Evolutionary conservation across 495 filamentous ascomycete genomes (phyloP).

Genomic region (Hamigera avellanea): DNA sequence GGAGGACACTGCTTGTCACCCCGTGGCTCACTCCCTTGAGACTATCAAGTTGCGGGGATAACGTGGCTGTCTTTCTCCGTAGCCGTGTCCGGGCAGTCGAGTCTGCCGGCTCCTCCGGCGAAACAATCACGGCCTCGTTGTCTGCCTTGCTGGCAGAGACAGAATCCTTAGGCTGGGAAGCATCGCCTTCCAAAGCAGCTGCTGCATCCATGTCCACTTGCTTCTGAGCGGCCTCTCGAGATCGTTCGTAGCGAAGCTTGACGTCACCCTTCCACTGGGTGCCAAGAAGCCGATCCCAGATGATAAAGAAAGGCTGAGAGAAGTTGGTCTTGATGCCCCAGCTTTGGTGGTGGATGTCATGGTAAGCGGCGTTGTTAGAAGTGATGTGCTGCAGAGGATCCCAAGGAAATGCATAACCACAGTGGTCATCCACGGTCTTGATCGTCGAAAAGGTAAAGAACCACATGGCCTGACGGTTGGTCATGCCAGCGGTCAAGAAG

Average conservation of each 20-base stretch:
- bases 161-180: background rate
- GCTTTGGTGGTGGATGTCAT: conserved; percentile 97
- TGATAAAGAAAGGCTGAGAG: conserved; percentile 40
- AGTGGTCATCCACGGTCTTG: conserved; percentile 97
- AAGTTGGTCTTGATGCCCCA: conserved; percentile 80
- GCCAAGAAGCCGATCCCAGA: conserved; percentile 38
- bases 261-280: conserved; percentile 37
- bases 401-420: conserved; percentile 89
- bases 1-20: conserved; percentile 30
- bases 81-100: conserved; percentile 5
- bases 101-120: conserved; percentile 16
- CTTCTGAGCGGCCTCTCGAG: conserved; percentile 29
- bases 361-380: conserved; percentile 87
- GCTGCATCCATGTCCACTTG: conserved; percentile 21
- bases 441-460: conserved; percentile 79
- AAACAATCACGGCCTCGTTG: conserved; percentile 16
- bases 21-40: conserved; percentile 30
- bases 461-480: conserved; percentile 63
- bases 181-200: conserved; percentile 5
- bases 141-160: conserved; percentile 7
- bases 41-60: conserved; percentile 20
- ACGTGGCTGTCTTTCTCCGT: conserved; percentile 23
- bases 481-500: conserved; percentile 69
- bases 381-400: conserved; percentile 86
- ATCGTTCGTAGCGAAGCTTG: conserved; percentile 32